Conservation (phyloP, 139 green algal species). For the Chlamydomonas sphaeroides region DNA sequence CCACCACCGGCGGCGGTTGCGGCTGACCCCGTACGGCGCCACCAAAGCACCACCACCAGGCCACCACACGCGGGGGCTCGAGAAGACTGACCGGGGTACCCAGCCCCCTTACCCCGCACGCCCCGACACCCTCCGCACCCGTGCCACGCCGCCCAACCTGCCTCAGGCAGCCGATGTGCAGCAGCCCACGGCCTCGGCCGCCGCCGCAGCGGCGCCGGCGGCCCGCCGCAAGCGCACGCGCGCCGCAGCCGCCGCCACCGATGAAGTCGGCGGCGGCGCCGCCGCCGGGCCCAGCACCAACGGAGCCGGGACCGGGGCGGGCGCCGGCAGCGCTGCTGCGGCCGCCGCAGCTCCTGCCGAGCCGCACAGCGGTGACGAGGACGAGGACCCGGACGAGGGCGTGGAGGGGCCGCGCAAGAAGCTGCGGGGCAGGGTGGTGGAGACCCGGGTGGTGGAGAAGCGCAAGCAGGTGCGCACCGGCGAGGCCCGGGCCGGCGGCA, state of each 20-base stretch:
- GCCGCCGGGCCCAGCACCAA: not conserved
- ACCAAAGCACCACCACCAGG: too few species aligned
- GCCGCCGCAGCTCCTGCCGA: not conserved
- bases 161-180: too few species aligned
- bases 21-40: too few species aligned
- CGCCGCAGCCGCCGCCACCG: not conserved
- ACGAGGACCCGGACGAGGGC: conserved; percentile 15
- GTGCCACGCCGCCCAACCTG: too few species aligned
- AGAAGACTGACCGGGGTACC: too few species aligned
- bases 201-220: too few species aligned
- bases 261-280: not conserved
- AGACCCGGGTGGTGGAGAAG: conserved; percentile 37
- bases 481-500: not conserved
- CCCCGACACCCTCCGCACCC: too few species aligned
- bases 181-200: too few species aligned
- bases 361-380: not conserved
- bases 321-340: not conserved
- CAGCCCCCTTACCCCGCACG: too few species aligned
- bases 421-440: conserved; percentile 47
- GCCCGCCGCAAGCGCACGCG: not conserved
- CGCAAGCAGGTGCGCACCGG: conserved; percentile 36
- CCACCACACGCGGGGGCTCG: too few species aligned
- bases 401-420: conserved; percentile 32
- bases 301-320: not conserved
- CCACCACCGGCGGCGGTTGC: too few species aligned